phyloP scores from a whole-genome alignment of 495 filamentous ascomycete genomes.

The Hyaloscypha hepaticicola region DNA sequence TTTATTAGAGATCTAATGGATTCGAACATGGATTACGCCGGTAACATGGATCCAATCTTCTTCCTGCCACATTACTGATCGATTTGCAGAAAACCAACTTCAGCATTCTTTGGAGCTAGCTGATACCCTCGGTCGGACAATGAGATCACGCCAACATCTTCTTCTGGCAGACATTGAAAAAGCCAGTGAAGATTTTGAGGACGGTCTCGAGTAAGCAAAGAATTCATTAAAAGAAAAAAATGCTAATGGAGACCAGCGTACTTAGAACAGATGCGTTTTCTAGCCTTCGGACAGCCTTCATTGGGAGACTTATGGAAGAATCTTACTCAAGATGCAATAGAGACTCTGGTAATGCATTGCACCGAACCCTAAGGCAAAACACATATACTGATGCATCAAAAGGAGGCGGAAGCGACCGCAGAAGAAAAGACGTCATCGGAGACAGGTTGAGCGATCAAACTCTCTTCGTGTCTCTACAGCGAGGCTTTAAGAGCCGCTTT shows the following conservation, averaged over 20 bases:
- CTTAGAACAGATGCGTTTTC: conserved; percentile 36
- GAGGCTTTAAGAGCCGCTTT: conserved; percentile 29
- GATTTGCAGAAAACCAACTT: conserved; percentile 9
- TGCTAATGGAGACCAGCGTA: conserved; percentile 19
- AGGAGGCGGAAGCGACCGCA: conserved; percentile 34
- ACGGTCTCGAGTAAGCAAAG: conserved; percentile 16
- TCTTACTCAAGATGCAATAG: conserved; percentile 27
- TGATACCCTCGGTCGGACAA: conserved; percentile 13
- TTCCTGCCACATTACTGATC: neutral
- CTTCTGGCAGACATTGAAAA: conserved; percentile 20
- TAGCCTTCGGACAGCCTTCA: conserved; percentile 36
- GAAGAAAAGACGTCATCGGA: conserved; percentile 37
- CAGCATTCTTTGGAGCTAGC: conserved; percentile 14
- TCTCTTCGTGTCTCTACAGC: conserved; percentile 32
- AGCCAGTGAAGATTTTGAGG: conserved; percentile 9
- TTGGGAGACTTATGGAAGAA: conserved; percentile 37
- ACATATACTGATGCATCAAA: conserved; percentile 17
- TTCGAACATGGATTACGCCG: conserved; percentile 18
- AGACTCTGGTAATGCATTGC: conserved; percentile 27
- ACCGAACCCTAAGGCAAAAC: neutral
- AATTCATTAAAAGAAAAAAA: neutral
- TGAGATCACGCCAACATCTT: conserved; percentile 20
- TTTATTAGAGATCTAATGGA: conserved; percentile 24
- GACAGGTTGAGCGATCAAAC: conserved; percentile 14
- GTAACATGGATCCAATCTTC: conserved; percentile 9